Conservation (phyloP, 257 asterid genomes). For the Plantago elongata region DNA sequence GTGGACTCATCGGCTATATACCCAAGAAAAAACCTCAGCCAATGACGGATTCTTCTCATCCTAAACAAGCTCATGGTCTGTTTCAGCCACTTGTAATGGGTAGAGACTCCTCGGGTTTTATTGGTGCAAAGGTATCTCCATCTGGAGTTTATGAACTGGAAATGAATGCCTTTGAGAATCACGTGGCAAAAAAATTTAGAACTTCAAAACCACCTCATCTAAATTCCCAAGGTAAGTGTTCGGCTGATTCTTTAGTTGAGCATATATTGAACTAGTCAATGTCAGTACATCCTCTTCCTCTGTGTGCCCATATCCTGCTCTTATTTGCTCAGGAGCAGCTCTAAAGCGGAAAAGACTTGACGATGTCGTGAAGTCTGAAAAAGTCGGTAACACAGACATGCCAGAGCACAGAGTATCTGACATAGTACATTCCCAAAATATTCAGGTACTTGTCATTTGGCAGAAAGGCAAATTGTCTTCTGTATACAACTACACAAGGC, state of each 20-base stretch:
- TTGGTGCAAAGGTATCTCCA: conserved; percentile 29
- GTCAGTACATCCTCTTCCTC: conserved; percentile 9
- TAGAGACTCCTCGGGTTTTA: conserved; percentile 27
- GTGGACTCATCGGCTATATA: conserved; percentile 76
- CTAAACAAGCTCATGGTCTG: conserved; percentile 24
- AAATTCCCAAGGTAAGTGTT: conserved; percentile 26
- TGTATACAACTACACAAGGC: neutral
- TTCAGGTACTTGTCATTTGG: conserved; percentile 28
- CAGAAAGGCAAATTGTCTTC: neutral
- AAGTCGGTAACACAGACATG: conserved; percentile 35
- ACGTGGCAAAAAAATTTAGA: conserved; percentile 23
- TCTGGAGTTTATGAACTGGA: conserved; percentile 22
- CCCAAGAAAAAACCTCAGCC: conserved; percentile 32
- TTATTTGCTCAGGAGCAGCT: conserved; percentile 30
- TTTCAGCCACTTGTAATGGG: conserved; percentile 46
- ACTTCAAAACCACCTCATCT: conserved; percentile 19
- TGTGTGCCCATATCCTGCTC: conserved; percentile 6
- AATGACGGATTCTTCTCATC: conserved; percentile 25
- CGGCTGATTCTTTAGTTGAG: neutral
- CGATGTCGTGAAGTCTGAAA: conserved; percentile 37
- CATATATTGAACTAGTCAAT: conserved; percentile 8
- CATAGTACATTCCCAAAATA: conserved; percentile 21
- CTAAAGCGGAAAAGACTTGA: conserved; percentile 48
- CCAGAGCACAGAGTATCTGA: conserved; percentile 21
- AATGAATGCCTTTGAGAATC: conserved; percentile 18